Percentiles rank a stretch among this genome's conserved stretches.
Conservation (phyloP, 352 stramenopile species). For the Phytopythium oedochilum region DNA sequence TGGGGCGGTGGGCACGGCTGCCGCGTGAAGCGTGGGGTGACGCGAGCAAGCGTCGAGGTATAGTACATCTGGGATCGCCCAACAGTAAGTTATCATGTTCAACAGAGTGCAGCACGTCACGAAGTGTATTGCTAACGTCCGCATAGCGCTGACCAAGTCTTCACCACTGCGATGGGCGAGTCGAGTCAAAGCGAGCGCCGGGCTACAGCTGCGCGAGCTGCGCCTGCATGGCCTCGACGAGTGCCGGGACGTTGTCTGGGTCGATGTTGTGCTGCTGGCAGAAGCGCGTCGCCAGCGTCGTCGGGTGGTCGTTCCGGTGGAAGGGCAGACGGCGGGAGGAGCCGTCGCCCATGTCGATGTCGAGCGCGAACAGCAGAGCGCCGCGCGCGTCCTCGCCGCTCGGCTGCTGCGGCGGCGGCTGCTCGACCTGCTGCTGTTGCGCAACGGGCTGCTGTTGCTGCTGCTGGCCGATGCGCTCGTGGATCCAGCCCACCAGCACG, state of each 20-base stretch:
- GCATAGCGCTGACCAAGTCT: neutral
- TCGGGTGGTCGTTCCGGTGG: conserved; percentile 48
- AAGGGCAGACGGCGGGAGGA: conserved; percentile 36
- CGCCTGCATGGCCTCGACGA: conserved; percentile 54
- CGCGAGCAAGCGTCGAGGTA: neutral
- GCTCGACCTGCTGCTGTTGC: conserved; percentile 10
- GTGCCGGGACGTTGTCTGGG: conserved; percentile 43
- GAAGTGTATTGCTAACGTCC: neutral
- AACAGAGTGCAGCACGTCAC: neutral
- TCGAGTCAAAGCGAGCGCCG: neutral
- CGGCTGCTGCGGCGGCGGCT: neutral
- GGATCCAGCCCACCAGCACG: conserved; percentile 39
- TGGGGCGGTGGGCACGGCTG: neutral
- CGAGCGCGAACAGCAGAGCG: conserved; percentile 55
- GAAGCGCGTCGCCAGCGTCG: conserved; percentile 39
- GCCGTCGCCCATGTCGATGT: conserved; percentile 59
- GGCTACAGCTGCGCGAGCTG: conserved; percentile 33
- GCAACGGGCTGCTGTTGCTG: conserved; percentile 7
- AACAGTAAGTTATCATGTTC: neutral
- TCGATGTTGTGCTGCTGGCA: conserved; percentile 53
- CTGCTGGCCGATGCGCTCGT: conserved; percentile 15
- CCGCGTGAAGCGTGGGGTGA: neutral
- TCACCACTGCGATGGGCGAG: neutral
- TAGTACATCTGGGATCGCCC: no score
- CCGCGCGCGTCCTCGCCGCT: conserved; percentile 12